These are phyloP conservation scores for Leccinellum luteum DNA, from an alignment of 768 basidiomycete species.

Conservation along the genomic window DNA sequence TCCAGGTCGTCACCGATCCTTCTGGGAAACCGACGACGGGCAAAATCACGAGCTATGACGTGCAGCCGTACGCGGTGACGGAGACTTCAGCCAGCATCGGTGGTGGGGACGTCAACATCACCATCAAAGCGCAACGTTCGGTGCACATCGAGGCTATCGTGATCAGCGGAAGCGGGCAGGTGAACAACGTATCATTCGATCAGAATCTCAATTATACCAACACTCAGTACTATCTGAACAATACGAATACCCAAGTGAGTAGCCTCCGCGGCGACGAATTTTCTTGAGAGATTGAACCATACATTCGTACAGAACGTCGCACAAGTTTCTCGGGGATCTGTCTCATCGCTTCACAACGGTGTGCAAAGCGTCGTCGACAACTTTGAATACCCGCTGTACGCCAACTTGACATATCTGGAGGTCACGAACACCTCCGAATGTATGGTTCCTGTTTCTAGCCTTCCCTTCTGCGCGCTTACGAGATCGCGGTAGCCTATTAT, in stretches of 20 bases:
- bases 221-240: slow-evolving; percentile 55
- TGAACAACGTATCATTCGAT: slow-evolving; percentile 54
- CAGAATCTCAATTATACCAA: slow-evolving; percentile 64
- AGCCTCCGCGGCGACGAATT: background rate
- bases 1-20: slow-evolving; percentile 68
- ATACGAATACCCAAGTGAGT: slow-evolving; percentile 41
- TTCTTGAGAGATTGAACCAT: background rate
- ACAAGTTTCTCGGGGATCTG: slow-evolving; percentile 49
- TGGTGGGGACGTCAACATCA: slow-evolving; percentile 53
- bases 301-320: slow-evolving; percentile 40
- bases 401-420: slow-evolving; percentile 37
- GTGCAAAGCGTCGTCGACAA: slow-evolving; percentile 42
- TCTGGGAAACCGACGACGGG: slow-evolving; percentile 67
- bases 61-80: slow-evolving; percentile 53
- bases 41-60: slow-evolving; percentile 57
- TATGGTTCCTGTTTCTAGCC: slow-evolving; percentile 1
- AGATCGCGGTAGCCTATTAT: slow-evolving; percentile 40
- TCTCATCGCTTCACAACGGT: slow-evolving; percentile 49
- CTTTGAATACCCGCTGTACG: slow-evolving; percentile 52
- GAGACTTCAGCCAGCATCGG: slow-evolving; percentile 43
- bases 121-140: slow-evolving; percentile 55
- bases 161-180: slow-evolving; percentile 56
- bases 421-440: slow-evolving; percentile 29
- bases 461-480: slow-evolving; percentile 1
- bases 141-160: slow-evolving; percentile 63